These are phyloP conservation scores for Mycena olivaceomarginata DNA, from an alignment of 768 basidiomycete genomes.

Conservation along the genomic window DNA sequence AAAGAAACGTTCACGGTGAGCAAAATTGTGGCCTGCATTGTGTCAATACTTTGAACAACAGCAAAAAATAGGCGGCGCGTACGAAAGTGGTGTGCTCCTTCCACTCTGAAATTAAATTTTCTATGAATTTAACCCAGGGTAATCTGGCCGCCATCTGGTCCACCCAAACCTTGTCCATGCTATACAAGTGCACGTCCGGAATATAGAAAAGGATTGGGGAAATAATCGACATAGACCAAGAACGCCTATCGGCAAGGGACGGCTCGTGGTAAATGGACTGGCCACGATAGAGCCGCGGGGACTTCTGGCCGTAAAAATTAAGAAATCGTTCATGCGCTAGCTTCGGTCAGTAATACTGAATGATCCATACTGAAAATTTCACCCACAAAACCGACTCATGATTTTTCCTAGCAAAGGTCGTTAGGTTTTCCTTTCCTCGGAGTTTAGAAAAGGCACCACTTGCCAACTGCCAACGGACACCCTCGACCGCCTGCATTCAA, in stretches of 20 bases:
- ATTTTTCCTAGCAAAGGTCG: neutral
- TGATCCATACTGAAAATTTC: neutral
- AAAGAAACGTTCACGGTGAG: constrained; percentile 70
- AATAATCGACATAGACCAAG: constrained; percentile 56
- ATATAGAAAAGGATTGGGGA: constrained; percentile 66
- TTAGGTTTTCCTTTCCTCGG: neutral
- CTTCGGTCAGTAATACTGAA: constrained; percentile 19
- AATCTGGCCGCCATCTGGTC: constrained; percentile 61
- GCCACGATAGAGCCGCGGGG: constrained; percentile 61
- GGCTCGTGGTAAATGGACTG: constrained; percentile 53
- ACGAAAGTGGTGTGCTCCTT: constrained; percentile 66
- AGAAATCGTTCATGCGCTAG: constrained; percentile 59
- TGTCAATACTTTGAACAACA: neutral
- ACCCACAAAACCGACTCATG: constrained; percentile 25
- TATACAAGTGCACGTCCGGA: constrained; percentile 63
- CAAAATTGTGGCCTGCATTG: constrained; percentile 66
- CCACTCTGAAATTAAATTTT: constrained; percentile 61
- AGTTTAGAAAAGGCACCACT: neutral
- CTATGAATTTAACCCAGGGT: constrained; percentile 64
- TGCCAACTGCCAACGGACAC: constrained; percentile 1
- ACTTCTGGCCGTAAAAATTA: constrained; percentile 65
- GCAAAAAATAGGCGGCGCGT: constrained; percentile 37
- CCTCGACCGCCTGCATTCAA: constrained; percentile 9
- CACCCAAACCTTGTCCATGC: constrained; percentile 67
- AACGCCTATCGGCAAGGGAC: constrained; percentile 46